Conservation (phyloP, 1,284 basidiomycete genomes). For the Salmacisia buchloeana region DNA sequence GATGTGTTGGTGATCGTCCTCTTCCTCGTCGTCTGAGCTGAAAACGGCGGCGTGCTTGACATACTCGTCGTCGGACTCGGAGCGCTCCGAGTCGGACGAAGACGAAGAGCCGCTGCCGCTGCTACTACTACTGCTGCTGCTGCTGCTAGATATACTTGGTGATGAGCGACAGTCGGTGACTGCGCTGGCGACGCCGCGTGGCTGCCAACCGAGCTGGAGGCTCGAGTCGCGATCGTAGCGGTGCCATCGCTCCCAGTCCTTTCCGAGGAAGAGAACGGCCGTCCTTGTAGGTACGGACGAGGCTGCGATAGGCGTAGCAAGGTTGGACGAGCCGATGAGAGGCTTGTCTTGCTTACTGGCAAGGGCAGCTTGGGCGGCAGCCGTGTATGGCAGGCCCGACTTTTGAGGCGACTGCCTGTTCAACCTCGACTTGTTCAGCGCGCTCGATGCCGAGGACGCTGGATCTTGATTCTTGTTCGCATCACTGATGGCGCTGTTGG, state of each 20-base stretch:
- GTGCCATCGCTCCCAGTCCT: slow-evolving; percentile 46
- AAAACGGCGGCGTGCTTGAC: slow-evolving; percentile 23
- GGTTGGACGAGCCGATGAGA: background rate
- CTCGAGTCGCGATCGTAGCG: slow-evolving; percentile 27
- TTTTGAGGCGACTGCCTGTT: background rate
- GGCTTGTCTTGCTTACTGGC: background rate
- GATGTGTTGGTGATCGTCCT: background rate
- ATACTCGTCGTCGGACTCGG: slow-evolving; percentile 17
- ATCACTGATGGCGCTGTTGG: no score
- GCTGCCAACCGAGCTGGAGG: slow-evolving; percentile 7
- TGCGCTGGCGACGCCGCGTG: slow-evolving; percentile 21
- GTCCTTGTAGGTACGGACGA: slow-evolving; percentile 17
- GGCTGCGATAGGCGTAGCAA: background rate
- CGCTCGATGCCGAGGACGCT: background rate
- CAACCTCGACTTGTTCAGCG: background rate
- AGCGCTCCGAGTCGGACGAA: slow-evolving; percentile 15
- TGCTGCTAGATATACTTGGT: slow-evolving; percentile 13
- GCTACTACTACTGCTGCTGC: slow-evolving; percentile 18
- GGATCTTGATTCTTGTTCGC: no score
- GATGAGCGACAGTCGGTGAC: slow-evolving; percentile 13
- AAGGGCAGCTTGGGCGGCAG: background rate
- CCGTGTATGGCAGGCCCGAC: background rate
- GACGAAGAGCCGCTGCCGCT: slow-evolving; percentile 21
- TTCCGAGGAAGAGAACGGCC: slow-evolving; percentile 43
- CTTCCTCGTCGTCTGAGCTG: slow-evolving; percentile 13